Evolutionary conservation across 176 grass and related monocot species (phyloP).

Genomic region (Cymbopogon citratus): DNA sequence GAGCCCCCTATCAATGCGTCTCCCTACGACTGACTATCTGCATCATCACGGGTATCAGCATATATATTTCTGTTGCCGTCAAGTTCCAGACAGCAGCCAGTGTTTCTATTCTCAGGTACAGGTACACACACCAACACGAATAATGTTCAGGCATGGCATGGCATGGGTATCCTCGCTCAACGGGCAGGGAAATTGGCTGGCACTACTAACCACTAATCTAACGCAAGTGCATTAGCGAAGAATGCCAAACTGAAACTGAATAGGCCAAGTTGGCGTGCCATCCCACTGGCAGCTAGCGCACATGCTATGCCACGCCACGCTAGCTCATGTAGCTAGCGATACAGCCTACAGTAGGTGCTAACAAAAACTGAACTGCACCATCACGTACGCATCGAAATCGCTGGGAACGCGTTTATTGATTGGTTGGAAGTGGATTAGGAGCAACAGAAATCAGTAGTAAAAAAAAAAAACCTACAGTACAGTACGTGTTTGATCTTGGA

Average conservation of each 20-base stretch:
- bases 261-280: constrained; percentile 7
- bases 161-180: background rate
- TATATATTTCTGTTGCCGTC: background rate
- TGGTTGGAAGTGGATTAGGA: background rate
- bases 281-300: constrained; percentile 22
- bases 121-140: too few species aligned
- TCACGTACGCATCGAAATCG: background rate
- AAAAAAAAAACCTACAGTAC: background rate
- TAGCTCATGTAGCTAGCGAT: background rate
- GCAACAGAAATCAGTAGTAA: background rate
- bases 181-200: background rate
- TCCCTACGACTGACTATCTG: too few species aligned
- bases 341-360: background rate
- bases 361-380: background rate
- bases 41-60: background rate
- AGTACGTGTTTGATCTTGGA: background rate
- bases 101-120: background rate
- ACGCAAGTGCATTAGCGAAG: background rate
- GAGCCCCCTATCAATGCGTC: too few species aligned
- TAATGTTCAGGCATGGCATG: too few species aligned
- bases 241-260: constrained; percentile 25
- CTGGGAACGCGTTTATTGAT: background rate
- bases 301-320: background rate
- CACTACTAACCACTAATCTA: constrained; percentile 6
- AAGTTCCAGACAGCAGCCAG: too few species aligned